A percentile compares a stretch with the other conserved stretches of the same genome.
These are phyloP conservation scores for Chlorencoelia australis DNA, from an alignment of 2,329 filamentous ascomycete genomes.

Conservation along the genomic window DNA sequence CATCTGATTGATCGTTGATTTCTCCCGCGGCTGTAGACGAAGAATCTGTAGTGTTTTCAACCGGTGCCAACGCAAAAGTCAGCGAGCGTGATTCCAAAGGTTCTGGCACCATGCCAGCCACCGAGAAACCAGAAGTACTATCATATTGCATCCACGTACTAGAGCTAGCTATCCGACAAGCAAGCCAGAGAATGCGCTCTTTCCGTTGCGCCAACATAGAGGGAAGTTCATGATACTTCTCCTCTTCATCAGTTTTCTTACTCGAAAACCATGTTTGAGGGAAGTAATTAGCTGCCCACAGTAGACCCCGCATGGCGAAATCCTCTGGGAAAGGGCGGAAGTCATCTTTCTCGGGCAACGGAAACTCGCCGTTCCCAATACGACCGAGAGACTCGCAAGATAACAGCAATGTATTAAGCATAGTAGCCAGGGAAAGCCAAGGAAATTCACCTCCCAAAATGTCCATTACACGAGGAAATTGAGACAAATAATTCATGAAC, in stretches of 20 bases:
- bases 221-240: slow-evolving; percentile 20
- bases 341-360: slow-evolving; percentile 17
- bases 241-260: slow-evolving; percentile 20
- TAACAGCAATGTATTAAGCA: slow-evolving; percentile 14
- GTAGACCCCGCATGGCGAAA: slow-evolving; percentile 15
- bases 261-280: slow-evolving; percentile 17
- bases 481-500: slow-evolving; percentile 15
- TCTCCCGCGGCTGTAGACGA: background rate
- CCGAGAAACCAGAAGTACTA: slow-evolving; percentile 5
- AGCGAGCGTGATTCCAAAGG: background rate
- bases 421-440: slow-evolving; percentile 10
- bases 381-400: slow-evolving; percentile 4
- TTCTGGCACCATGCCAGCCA: background rate
- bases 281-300: slow-evolving; percentile 16
- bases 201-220: slow-evolving; percentile 20
- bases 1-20: background rate
- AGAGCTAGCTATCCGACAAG: slow-evolving; percentile 9
- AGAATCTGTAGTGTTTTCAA: slow-evolving; percentile 1
- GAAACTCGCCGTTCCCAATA: slow-evolving; percentile 13
- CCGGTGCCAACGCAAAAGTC: slow-evolving; percentile 5
- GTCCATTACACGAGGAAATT: slow-evolving; percentile 10
- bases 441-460: slow-evolving; percentile 14
- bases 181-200: slow-evolving; percentile 20
- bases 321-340: slow-evolving; percentile 18
- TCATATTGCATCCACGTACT: slow-evolving; percentile 5